phyloP scores from a whole-genome alignment of 2,329 filamentous ascomycete species.

The Fusarium begoniae region DNA sequence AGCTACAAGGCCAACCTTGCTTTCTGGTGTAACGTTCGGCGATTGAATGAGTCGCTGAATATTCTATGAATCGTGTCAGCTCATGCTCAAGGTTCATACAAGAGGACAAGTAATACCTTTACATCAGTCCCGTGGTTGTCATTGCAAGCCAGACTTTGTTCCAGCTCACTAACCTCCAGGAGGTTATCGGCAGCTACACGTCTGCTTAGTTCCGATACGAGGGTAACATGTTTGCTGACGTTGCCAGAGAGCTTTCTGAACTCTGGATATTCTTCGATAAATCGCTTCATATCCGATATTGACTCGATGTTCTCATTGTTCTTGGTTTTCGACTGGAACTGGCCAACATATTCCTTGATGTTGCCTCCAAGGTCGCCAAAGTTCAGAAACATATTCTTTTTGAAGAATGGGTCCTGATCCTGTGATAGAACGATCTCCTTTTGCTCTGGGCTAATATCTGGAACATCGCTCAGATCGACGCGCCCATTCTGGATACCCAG shows the following conservation, averaged over 20 bases:
- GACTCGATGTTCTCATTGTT: slow-evolving; percentile 96
- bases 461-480: slow-evolving; percentile 85
- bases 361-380: slow-evolving; percentile 95
- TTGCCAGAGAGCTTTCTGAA: slow-evolving; percentile 97
- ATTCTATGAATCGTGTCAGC: slow-evolving; percentile 60
- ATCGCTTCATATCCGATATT: slow-evolving; percentile 98
- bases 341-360: slow-evolving; percentile 98
- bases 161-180: slow-evolving; percentile 95
- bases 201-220: slow-evolving; percentile 92
- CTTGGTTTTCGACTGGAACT: slow-evolving; percentile 98
- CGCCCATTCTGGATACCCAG: slow-evolving; percentile 95
- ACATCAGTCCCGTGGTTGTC: slow-evolving; percentile 92
- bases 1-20: slow-evolving; percentile 89
- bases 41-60: slow-evolving; percentile 88
- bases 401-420: slow-evolving; percentile 98
- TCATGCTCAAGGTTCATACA: neutral
- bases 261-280: slow-evolving; percentile 98
- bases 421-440: slow-evolving; percentile 95
- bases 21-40: slow-evolving; percentile 77
- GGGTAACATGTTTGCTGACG: slow-evolving; percentile 96
- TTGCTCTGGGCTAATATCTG: slow-evolving; percentile 84
- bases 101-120: slow-evolving; percentile 66
- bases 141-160: slow-evolving; percentile 96
- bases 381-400: slow-evolving; percentile 98
- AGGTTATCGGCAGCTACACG: slow-evolving; percentile 86